These are phyloP conservation scores for Globisporangium alternatum DNA, from an alignment of 352 stramenopile genomes.

Conservation along the genomic window DNA sequence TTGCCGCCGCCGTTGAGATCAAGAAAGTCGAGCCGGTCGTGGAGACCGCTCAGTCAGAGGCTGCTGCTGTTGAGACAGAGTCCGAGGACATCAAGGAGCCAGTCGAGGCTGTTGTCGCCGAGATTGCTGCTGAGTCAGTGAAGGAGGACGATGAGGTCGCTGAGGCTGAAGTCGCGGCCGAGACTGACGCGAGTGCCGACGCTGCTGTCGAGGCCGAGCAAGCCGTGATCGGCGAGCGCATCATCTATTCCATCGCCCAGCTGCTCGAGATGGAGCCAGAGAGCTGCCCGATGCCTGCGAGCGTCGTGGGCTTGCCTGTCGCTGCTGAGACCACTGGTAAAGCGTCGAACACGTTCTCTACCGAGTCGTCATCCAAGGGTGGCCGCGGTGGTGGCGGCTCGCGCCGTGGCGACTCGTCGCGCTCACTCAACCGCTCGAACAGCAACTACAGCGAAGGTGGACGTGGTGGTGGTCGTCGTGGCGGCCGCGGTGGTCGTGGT, in stretches of 20 bases:
- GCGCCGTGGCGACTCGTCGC: conserved; percentile 42
- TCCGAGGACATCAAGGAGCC: conserved; percentile 21
- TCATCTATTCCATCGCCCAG: conserved; percentile 78
- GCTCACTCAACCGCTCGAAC: conserved; percentile 39
- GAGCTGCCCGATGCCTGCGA: conserved; percentile 42
- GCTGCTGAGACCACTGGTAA: conserved; percentile 49
- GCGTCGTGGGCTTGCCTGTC: conserved; percentile 49
- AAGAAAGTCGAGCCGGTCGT: conserved; percentile 7
- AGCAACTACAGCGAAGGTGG: conserved; percentile 40
- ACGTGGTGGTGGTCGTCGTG: conserved; percentile 39
- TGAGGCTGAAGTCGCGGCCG: not conserved
- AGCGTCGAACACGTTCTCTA: conserved; percentile 25
- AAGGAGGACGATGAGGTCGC: not conserved
- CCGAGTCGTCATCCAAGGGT: conserved; percentile 5
- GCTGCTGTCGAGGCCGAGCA: conserved; percentile 34
- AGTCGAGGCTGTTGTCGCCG: conserved; percentile 2
- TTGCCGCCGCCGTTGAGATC: not conserved
- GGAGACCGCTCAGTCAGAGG: not conserved
- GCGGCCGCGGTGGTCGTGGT: conserved; percentile 39
- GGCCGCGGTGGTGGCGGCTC: conserved; percentile 22
- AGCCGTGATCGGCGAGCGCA: conserved; percentile 44
- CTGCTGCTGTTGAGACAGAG: conserved; percentile 10
- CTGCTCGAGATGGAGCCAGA: conserved; percentile 70
- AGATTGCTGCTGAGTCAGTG: not conserved
- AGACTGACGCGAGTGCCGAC: conserved; percentile 14